Conservation (phyloP, 768 basidiomycete species). For the Tylopilus intermedius region DNA sequence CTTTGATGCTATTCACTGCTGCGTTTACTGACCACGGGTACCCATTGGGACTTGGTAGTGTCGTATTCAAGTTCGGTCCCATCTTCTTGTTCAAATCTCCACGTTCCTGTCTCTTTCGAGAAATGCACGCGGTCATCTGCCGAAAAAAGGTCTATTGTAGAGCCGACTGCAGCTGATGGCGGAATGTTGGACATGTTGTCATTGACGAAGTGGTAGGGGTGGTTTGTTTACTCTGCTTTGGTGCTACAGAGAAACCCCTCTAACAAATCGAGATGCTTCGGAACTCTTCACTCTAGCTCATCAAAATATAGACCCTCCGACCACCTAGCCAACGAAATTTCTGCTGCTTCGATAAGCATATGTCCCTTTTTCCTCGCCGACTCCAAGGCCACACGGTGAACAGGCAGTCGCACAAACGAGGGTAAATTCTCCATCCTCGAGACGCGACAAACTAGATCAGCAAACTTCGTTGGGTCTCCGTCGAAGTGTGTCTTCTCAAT, state of each 20-base stretch:
- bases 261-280: no score
- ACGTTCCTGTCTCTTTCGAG: conserved; percentile 67
- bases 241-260: conserved; percentile 1
- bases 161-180: conserved; percentile 48
- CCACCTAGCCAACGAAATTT: conserved; percentile 4
- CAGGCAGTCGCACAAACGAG: conserved; percentile 17
- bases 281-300: background rate
- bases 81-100: conserved; percentile 87
- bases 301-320: conserved; percentile 1
- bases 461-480: conserved; percentile 25
- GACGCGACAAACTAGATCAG: conserved; percentile 17
- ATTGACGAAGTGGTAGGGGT: conserved; percentile 4
- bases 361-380: conserved; percentile 19
- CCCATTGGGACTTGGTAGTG: conserved; percentile 67
- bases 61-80: conserved; percentile 92
- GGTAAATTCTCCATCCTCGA: conserved; percentile 14
- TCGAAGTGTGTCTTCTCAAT: conserved; percentile 17
- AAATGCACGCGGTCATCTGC: conserved; percentile 81
- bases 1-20: background rate
- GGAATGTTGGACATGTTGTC: conserved; percentile 28
- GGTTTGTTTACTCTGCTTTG: conserved; percentile 40
- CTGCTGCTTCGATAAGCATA: conserved; percentile 19
- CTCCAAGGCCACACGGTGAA: conserved; percentile 20
- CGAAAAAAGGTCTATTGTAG: conserved; percentile 60
- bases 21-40: conserved; percentile 64